Evolutionary conservation across 305 asterid genomes (phyloP), one percentile per base, ranked within the genome.

Genomic region (Fraxinus sp.): DNA sequence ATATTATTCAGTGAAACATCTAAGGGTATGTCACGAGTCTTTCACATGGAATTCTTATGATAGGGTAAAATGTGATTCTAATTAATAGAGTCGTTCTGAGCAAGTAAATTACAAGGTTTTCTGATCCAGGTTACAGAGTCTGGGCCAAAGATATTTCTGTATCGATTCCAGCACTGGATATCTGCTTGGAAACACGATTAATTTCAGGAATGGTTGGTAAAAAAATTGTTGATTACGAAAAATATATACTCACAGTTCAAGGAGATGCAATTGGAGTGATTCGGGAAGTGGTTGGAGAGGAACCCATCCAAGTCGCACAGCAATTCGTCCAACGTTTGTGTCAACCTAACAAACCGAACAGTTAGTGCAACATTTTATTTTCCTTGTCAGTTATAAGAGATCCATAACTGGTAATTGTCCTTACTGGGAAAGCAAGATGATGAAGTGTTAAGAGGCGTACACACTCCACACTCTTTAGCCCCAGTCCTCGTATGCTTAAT

Each of bases 301-400:
- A 85, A 96, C 99, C 99, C 99, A 96, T 79, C 99, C 99, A 77
- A 96, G 95, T 81, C 99, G 92, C 85, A 94, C 98, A 59, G 97
- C 98, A 82, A 96, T 96, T 75, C 99, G 92, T 70, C 98, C 99
- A 78, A 96, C 99, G 87, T 96, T 96, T 11, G 98, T 96, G 87
- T 96, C 99, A 87, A 96, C 99, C 99, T 96, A 85, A 87, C 66
- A 86, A 79, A 81, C 14, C 79, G 55, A 89, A 84, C 81, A 78
- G 81, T 88, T 77, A 86, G 78, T 43, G 49, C 75, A 79, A 71
- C 64, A 73, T 76, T 83, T 74, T 14, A 85, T 79, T 81, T 52
- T 77, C 77, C 79, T 78, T 64, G 62, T 86, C 28, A 80, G 80
- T 81, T 77, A 71, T 77, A 80, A 73, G 77, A 83, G 72, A 86